Evolutionary conservation across 768 basidiomycete genomes (phyloP).

Genomic region (Cantharellus anzutake): DNA sequence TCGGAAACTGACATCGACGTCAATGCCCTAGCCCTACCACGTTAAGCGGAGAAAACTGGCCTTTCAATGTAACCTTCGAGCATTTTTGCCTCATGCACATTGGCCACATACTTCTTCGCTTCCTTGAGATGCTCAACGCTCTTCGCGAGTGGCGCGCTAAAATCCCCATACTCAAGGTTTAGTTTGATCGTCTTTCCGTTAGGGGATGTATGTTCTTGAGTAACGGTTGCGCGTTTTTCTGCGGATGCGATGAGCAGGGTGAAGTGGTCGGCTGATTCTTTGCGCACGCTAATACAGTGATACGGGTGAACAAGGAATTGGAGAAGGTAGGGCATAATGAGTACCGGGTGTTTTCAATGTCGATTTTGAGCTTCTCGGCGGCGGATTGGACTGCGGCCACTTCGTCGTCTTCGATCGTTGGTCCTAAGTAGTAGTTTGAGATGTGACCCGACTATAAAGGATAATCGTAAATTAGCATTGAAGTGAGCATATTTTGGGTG

Average conservation of each 20-base stretch:
- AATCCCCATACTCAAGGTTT: slow-evolving; percentile 61
- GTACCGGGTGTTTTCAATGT: slow-evolving; percentile 68
- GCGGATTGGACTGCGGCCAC: slow-evolving; percentile 56
- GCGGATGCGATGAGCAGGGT: slow-evolving; percentile 59
- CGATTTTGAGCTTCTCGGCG: slow-evolving; percentile 56
- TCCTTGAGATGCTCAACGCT: slow-evolving; percentile 38
- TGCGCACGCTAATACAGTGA: slow-evolving; percentile 36
- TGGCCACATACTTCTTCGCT: slow-evolving; percentile 58
- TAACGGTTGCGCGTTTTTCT: slow-evolving; percentile 17
- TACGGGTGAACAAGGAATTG: background rate
- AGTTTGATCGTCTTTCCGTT: slow-evolving; percentile 28
- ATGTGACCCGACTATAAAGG: slow-evolving; percentile 47
- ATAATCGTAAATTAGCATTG: slow-evolving; percentile 4
- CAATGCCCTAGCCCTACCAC: background rate
- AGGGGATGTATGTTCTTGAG: slow-evolving; percentile 28
- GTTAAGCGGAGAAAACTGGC: slow-evolving; percentile 20
- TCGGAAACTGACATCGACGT: slow-evolving; percentile 32
- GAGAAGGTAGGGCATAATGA: slow-evolving; percentile 1
- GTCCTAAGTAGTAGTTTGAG: slow-evolving; percentile 71
- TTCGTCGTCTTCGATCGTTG: slow-evolving; percentile 48
- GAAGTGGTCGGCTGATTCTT: slow-evolving; percentile 41
- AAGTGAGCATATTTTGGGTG: background rate
- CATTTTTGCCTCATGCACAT: slow-evolving; percentile 54
- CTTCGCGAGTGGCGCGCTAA: slow-evolving; percentile 33
- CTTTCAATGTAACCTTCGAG: slow-evolving; percentile 62